Evolutionary conservation across 2,329 filamentous ascomycete genomes (phyloP), one percentile per base, ranked within the genome.

Genomic region (Ophiostoma novo-ulmi): DNA sequence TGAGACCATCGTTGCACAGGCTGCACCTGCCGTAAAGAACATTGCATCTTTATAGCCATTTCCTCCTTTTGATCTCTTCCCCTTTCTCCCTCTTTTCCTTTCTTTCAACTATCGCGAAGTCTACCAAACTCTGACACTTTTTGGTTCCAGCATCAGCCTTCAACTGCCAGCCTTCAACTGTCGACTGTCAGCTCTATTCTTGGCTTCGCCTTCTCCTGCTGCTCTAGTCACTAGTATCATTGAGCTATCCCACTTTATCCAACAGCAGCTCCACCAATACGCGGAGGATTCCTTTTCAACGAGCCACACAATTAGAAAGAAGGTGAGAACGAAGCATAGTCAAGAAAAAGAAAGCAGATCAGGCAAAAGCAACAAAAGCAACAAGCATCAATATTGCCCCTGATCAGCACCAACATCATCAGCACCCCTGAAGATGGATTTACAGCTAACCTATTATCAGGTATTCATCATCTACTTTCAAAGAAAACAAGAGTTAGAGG

Each of bases 251-350:
- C 22, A 31, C 52, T 58, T 58, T 26, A 55, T 35, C 58, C 58
- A 64, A 64, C 31, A 38, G 35, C 61, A 35, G 61, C 61, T 38
- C 61, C 61, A 64, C 61, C 61, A 64, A 64, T 31, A 64, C 31
- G 31, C 61, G 61, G 14, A 36, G 61, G 22, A 14, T 36, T n/a
- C 61, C 61, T 35, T 20, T 64, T 20, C 61, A 35, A 20, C 61
- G 31, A 36, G 38, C 61, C 22, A 58, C 52, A 58, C 10, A 22
- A 26, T 22, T 58, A 7, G 11, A 48, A 31, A 3, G 3, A 31
- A 31, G 44, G 44, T 48, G 44, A 48, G 44, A 48, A 7, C 44
- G 44, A 48, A 20, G 44, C 44, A 48, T 48, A 58, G 52, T 7
- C 52, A 26, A 58, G 52, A 58, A 58, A 58, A 58, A 58, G 52